A percentile compares a stretch with the other conserved stretches of the same genome.
Evolutionary conservation across 169 alveolate genomes (phyloP).

Genomic region (Cyclospora cayetanensis): DNA sequence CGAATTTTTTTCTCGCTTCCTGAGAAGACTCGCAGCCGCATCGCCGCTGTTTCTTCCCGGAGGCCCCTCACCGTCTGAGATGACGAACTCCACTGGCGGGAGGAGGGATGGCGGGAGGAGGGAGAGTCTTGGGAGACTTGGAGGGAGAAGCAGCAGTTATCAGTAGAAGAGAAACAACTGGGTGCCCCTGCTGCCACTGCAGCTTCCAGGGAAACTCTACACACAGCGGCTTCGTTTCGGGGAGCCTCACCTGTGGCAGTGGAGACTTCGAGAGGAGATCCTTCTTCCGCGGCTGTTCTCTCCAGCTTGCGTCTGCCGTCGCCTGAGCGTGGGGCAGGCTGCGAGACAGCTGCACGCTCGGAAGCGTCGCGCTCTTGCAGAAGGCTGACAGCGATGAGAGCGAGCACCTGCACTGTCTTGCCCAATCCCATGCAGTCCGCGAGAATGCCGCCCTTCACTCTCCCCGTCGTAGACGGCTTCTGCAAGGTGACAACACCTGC

Average conservation of each 20-base stretch:
- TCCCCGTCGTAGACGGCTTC: slow-evolving; percentile 52
- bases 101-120: neutral
- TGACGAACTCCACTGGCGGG: neutral
- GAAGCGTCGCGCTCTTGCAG: slow-evolving; percentile 48
- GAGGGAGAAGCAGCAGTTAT: neutral
- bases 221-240: neutral
- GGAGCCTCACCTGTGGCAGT: neutral
- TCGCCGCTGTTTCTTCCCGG: neutral
- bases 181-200: neutral
- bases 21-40: neutral
- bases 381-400: slow-evolving; percentile 65
- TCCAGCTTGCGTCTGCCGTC: too few relatives aligned
- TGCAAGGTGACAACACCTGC: slow-evolving; percentile 56
- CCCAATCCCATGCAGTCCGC: slow-evolving; percentile 99
- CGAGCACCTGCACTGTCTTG: slow-evolving; percentile 93
- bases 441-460: slow-evolving; percentile 84
- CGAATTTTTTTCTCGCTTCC: too few relatives aligned
- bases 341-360: neutral
- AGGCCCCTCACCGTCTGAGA: too few relatives aligned
- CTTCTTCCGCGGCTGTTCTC: neutral
- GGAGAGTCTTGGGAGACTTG: neutral
- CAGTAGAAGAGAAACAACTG: slow-evolving; percentile 10
- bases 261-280: neutral
- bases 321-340: too few relatives aligned
- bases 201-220: neutral